Evolutionary conservation across 805 yeast genomes (phyloP), one percentile per base, ranked within the genome.

Genomic region (Wickerhamiella sergipiensis): DNA sequence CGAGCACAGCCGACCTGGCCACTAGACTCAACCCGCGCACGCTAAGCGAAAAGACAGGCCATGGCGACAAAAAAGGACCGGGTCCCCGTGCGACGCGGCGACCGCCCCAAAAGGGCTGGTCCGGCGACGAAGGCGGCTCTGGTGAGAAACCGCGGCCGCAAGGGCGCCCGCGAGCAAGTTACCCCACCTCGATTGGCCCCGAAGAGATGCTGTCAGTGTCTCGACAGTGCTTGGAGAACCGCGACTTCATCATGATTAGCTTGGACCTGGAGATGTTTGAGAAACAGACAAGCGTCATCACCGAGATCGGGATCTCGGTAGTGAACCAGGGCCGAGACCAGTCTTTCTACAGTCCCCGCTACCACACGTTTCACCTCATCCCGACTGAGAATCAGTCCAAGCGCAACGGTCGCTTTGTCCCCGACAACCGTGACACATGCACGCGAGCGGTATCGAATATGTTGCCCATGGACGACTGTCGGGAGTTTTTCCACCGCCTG

Each of bases 391-490:
- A 15, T 13, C 18, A 23, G 31, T 3, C 67, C n/a, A 55, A 64
- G 38, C 61, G 68, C 18, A 81, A 81, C 61, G 79, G 81, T 3
- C 61, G 64, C 42, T 81, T 59, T 60, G 83, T 81, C 1, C 70
- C 76, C 1, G 78, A 81, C 56, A 72, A 78, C 58, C 71, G 73
- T 53, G 69, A 68, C 15, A 69, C 75, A 36, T 80, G 73, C 57
- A 61, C 74, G 29, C 73, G 75, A 42, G 83, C 81, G 0, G 65
- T 62, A n/a, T 72, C 81, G 23, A 60, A 67, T 6, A 64, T 73
- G 2, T 57, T 80, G 65, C 50, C 67, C 3, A 49, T 68, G 40
- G 50, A 54, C 2, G 70, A 73, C 3, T 22, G 33, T 19, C 15
- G 29, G 9, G 31, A 21, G 15, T 38, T 23, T 43, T 43, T 43